phyloP scores from a whole-genome alignment of 768 basidiomycete genomes.

The Psilocybe tampanensis region DNA sequence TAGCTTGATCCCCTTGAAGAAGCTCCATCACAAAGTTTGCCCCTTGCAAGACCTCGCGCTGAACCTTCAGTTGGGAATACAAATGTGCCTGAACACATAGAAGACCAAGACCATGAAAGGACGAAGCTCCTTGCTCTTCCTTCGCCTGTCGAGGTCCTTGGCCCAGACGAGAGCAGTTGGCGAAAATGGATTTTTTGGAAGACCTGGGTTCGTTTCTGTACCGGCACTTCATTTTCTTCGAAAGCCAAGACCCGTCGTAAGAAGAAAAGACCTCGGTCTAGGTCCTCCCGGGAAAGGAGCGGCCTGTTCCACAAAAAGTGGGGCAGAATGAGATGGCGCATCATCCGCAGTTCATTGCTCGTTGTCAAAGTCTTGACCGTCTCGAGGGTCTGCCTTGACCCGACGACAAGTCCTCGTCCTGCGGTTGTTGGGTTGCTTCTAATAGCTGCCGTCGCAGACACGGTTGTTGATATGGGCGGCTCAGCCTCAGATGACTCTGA shows the following conservation, averaged over 20 bases:
- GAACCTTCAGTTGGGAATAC: neutral
- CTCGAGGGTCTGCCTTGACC: conserved; percentile 18
- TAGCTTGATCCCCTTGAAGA: conserved; percentile 25
- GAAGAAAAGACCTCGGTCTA: neutral
- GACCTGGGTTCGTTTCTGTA: conserved; percentile 2
- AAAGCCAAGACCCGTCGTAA: neutral
- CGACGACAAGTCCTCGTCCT: conserved; percentile 16
- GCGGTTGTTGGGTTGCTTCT: conserved; percentile 20
- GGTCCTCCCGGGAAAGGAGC: neutral
- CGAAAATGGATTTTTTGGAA: conserved; percentile 12
- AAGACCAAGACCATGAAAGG: conserved; percentile 6
- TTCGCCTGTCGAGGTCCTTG: conserved; percentile 22
- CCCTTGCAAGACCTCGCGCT: conserved; percentile 17
- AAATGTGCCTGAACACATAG: neutral
- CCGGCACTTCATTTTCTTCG: neutral
- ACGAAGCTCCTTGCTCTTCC: conserved; percentile 22
- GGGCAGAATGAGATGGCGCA: conserved; percentile 9
- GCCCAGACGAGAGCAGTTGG: conserved; percentile 23
- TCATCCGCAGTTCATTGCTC: conserved; percentile 21
- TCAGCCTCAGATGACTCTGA: too few relatives aligned
- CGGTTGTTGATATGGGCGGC: conserved; percentile 21
- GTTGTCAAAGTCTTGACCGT: conserved; percentile 23
- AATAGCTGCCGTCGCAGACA: conserved; percentile 25
- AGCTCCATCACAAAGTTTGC: conserved; percentile 9
- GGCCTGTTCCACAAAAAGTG: neutral